A percentile compares a stretch with the other conserved stretches of the same genome.
phyloP scores from a whole-genome alignment of 306 rosid genomes.

The Coriaria nepalensis region DNA sequence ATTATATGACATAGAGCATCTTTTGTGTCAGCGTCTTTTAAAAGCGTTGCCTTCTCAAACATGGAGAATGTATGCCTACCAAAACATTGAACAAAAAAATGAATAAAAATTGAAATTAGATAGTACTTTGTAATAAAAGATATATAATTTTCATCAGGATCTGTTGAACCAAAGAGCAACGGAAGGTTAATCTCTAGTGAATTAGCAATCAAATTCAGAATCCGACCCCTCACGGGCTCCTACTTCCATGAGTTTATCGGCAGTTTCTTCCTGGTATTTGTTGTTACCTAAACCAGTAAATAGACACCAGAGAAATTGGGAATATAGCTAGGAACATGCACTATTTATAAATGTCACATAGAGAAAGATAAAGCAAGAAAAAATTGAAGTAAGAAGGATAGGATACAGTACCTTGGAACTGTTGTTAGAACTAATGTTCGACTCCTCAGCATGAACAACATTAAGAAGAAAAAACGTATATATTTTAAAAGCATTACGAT shows the following conservation, averaged over 20 bases:
- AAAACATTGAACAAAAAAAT: constrained; percentile 15
- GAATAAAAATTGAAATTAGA: constrained; percentile 7
- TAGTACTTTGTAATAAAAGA: constrained; percentile 65
- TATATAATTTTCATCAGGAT: constrained; percentile 58
- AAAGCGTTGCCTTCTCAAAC: constrained; percentile 54
- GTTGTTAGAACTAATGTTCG: constrained; percentile 21
- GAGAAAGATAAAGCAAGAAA: not conserved
- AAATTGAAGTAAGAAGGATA: not conserved
- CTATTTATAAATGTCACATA: too few relatives aligned
- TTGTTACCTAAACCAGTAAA: constrained; percentile 33
- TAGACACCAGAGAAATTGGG: constrained; percentile 4
- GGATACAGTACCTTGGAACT: constrained; percentile 29
- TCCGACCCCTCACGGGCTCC: constrained; percentile 75
- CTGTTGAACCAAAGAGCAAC: constrained; percentile 66
- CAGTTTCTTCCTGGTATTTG: constrained; percentile 53
- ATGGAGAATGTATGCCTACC: constrained; percentile 54
- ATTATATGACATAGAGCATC: constrained; percentile 73
- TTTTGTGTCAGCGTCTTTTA: constrained; percentile 60
- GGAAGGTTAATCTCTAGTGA: constrained; percentile 77
- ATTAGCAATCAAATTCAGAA: constrained; percentile 75
- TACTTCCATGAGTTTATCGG: constrained; percentile 57
- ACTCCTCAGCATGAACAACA: constrained; percentile 47
- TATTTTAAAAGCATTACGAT: constrained; percentile 78
- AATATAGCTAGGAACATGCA: not conserved
- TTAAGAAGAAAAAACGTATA: constrained; percentile 58